Base-by-base conservation (phyloP, 495 filamentous ascomycete species). In the Recurvomyces mirabilis region DNA sequence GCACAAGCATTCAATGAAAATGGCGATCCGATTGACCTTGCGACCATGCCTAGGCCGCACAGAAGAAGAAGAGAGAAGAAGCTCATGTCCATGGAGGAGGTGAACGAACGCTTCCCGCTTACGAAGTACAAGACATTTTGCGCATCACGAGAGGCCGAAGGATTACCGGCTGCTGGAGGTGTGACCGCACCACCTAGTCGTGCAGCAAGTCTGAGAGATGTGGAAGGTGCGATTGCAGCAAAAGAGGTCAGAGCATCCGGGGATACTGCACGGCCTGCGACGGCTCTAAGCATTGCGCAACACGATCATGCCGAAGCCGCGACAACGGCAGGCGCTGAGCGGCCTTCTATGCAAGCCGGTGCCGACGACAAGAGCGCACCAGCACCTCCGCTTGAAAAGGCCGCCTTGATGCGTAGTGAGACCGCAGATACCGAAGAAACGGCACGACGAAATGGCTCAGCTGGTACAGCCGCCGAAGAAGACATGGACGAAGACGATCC, bases 71-170 rank as follows among this genome's bases (percentile, higher is more conserved):
- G 87, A 40, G 91, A 98, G 63, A 96, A 96, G 71, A 96, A 93
- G 59, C 61, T 99, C 48, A 95, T 99, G 93, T 81, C 83, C 3
- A 93, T 95, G 78, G 91, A 99, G 39, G 91, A 99, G 61, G 91
- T 96, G 31, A 95, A 99, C 58, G 87, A 93, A 54, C 82, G 91
- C 47, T 96, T 99, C 57, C 93, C 91, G 0, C 73, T 94, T 56
- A 77, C 77, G 34, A 96, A 96, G 64, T 99, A 99, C 67, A 96
- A 96, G 67, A 74, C 73, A 38, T 99, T 93, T 91, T 78, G 88
- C 43, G 74, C 86, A 11, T 74, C 74, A 28, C 81, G 93, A 43
- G 88, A 85, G 47, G 71, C 76, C 29, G 77, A 88, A 66, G 93
- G 88, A 22, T 65, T 95, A 34, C 78, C 91, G 19, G 80, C 85